Evolutionary conservation across 2,329 filamentous ascomycete genomes (phyloP).

Genomic region (Trichothecium roseum): DNA sequence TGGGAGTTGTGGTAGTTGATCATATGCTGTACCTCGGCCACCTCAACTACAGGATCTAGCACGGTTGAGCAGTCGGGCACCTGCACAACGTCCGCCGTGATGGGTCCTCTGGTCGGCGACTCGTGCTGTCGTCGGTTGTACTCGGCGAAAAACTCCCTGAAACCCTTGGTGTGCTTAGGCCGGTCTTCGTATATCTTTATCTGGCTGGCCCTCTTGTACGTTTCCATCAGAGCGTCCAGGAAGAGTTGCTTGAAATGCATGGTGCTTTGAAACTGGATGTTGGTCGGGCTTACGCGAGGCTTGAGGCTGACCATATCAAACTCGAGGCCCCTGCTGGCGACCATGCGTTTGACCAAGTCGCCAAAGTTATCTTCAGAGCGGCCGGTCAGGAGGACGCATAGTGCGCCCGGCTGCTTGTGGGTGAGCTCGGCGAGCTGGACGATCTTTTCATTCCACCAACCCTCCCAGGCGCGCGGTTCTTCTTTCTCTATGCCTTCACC

Average conservation of each 20-base stretch:
- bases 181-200: conserved; percentile 66
- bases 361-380: conserved; percentile 68
- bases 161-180: conserved; percentile 61
- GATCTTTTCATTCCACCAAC: conserved; percentile 95
- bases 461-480: conserved; percentile 74
- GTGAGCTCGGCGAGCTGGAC: conserved; percentile 70
- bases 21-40: conserved; percentile 78
- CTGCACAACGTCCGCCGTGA: conserved; percentile 73
- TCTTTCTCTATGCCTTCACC: conserved; percentile 75
- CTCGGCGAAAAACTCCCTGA: conserved; percentile 71
- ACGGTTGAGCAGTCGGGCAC: conserved; percentile 66
- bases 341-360: conserved; percentile 72
- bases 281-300: conserved; percentile 69
- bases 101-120: conserved; percentile 47
- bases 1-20: conserved; percentile 76
- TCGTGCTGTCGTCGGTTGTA: conserved; percentile 55
- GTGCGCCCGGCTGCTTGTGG: conserved; percentile 71
- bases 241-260: conserved; percentile 90
- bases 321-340: conserved; percentile 63
- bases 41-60: conserved; percentile 69
- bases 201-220: conserved; percentile 74
- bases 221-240: conserved; percentile 70
- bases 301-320: conserved; percentile 89
- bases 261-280: conserved; percentile 69
- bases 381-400: conserved; percentile 82